These are phyloP conservation scores for Terana coerulea DNA, from an alignment of 768 basidiomycete species.

Conservation along the genomic window DNA sequence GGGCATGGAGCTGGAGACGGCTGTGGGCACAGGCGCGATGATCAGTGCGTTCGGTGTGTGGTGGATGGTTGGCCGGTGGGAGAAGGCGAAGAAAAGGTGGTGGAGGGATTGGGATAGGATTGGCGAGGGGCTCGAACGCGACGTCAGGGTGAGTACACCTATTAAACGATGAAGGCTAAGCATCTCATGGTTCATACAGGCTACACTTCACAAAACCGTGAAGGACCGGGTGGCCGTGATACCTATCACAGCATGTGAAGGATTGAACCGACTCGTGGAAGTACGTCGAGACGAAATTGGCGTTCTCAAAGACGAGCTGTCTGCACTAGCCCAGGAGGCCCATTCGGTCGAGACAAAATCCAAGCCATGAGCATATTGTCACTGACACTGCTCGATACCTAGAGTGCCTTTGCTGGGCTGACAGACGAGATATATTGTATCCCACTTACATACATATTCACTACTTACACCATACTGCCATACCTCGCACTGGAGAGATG, in stretches of 20 bases:
- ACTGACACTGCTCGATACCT: neutral
- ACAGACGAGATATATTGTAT: neutral
- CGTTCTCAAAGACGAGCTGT: slow-evolving; percentile 40
- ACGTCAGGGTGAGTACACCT: slow-evolving; percentile 50
- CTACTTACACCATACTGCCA: neutral
- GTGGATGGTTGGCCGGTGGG: slow-evolving; percentile 67
- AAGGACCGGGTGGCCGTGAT: slow-evolving; percentile 49
- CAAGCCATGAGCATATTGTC: neutral
- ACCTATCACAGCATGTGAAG: slow-evolving; percentile 46
- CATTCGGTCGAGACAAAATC: slow-evolving; percentile 1
- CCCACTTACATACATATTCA: neutral
- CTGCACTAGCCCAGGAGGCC: slow-evolving; percentile 29
- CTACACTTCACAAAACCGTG: slow-evolving; percentile 42
- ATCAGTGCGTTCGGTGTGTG: slow-evolving; percentile 46
- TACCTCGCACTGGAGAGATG: slow-evolving; percentile 25
- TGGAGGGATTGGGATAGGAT: slow-evolving; percentile 70
- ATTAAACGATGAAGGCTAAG: slow-evolving; percentile 3
- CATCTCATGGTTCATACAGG: slow-evolving; percentile 32
- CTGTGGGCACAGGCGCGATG: slow-evolving; percentile 56
- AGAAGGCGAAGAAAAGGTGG: slow-evolving; percentile 53
- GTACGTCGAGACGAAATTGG: slow-evolving; percentile 44
- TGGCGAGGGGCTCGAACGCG: slow-evolving; percentile 58
- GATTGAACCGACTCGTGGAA: slow-evolving; percentile 37
- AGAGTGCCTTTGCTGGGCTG: neutral
- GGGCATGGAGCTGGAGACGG: slow-evolving; percentile 52